Conservation (phyloP, 2,329 filamentous ascomycete genomes). For the Apiospora arundinis region DNA sequence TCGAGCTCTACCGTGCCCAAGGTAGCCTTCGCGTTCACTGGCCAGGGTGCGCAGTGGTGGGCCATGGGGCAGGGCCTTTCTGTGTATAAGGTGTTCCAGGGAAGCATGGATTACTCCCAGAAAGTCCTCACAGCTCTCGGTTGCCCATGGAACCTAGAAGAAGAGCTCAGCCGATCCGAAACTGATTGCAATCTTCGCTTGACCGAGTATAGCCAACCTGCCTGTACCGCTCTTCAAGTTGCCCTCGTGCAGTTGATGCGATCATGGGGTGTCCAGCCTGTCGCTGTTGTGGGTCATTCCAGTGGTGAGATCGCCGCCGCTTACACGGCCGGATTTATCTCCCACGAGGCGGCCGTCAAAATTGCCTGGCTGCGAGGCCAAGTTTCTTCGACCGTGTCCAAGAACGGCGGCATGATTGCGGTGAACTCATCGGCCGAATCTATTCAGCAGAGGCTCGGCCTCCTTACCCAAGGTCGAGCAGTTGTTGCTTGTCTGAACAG, state of each 20-base stretch:
- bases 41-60: conserved; percentile 49
- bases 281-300: conserved; percentile 50
- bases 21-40: conserved; percentile 47
- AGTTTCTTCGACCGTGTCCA: conserved; percentile 37
- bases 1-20: conserved; percentile 29
- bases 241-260: conserved; percentile 49
- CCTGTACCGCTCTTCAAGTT: conserved; percentile 50
- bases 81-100: conserved; percentile 48
- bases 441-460: conserved; percentile 36
- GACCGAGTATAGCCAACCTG: conserved; percentile 48
- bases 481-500: conserved; percentile 54
- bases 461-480: conserved; percentile 29
- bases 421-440: conserved; percentile 43
- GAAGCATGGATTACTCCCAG: conserved; percentile 44
- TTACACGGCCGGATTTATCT: conserved; percentile 46
- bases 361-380: conserved; percentile 50
- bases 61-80: conserved; percentile 50
- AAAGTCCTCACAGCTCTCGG: conserved; percentile 40
- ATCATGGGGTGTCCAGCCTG: conserved; percentile 41
- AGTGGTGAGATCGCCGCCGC: conserved; percentile 56
- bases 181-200: conserved; percentile 37
- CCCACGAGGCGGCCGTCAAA: conserved; percentile 46
- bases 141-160: conserved; percentile 42
- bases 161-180: conserved; percentile 42
- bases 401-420: conserved; percentile 50